phyloP scores from a whole-genome alignment of 768 basidiomycete species.

The Trametes cinnabarina region DNA sequence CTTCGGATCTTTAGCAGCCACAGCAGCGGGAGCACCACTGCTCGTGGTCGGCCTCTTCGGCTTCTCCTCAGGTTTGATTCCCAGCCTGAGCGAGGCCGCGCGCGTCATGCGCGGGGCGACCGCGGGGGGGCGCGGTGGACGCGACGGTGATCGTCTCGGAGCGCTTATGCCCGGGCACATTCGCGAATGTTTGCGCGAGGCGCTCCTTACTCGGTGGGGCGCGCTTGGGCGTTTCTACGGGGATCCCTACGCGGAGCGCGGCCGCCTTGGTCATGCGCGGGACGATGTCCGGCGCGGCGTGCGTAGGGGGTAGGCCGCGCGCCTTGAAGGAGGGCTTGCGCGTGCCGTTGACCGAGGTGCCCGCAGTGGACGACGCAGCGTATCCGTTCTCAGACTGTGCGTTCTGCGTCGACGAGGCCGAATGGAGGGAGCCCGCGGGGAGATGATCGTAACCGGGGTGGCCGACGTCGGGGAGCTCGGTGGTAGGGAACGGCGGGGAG shows the following conservation, averaged over 20 bases:
- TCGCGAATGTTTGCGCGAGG: conserved; percentile 62
- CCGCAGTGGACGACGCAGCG: conserved; percentile 43
- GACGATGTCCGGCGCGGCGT: conserved; percentile 61
- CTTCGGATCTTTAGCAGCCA: conserved; percentile 32
- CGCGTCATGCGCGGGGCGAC: conserved; percentile 76
- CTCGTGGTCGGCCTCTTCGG: conserved; percentile 20
- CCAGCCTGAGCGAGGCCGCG: conserved; percentile 68
- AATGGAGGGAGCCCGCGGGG: conserved; percentile 34
- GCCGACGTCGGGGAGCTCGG: conserved; percentile 54
- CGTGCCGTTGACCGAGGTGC: conserved; percentile 41
- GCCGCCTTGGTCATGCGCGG: conserved; percentile 78
- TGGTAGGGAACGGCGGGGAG: conserved; percentile 74
- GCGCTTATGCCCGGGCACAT: conserved; percentile 83
- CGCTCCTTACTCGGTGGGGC: conserved; percentile 59
- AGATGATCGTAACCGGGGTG: conserved; percentile 35
- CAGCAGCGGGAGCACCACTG: conserved; percentile 19
- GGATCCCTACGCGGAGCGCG: conserved; percentile 63
- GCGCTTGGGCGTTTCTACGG: conserved; percentile 46
- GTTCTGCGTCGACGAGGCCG: conserved; percentile 43
- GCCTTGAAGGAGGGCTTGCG: conserved; percentile 62
- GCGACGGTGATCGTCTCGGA: conserved; percentile 65
- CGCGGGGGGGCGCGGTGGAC: conserved; percentile 66
- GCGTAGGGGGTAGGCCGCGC: conserved; percentile 62
- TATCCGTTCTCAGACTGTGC: conserved; percentile 37
- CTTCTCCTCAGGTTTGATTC: conserved; percentile 35